Evolutionary conservation across 2,329 filamentous ascomycete genomes (phyloP).

Genomic region (Rhinocladiella similis): DNA sequence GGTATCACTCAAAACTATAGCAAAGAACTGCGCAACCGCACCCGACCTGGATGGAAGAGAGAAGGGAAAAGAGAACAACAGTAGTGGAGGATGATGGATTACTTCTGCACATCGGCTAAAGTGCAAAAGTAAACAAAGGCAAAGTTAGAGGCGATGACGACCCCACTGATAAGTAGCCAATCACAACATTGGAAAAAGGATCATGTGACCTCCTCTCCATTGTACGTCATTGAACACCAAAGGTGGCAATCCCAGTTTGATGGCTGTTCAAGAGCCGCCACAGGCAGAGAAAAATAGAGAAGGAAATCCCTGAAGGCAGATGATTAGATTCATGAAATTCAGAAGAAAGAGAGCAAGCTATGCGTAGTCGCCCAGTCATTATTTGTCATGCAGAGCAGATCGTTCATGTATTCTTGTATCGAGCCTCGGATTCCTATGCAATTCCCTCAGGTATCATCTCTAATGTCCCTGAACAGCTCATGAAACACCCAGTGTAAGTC

Average conservation of each 20-base stretch:
- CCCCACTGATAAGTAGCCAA: slow-evolving; percentile 1
- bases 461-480: not conserved
- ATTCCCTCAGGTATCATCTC: not conserved
- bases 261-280: not conserved
- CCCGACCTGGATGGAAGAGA: not conserved
- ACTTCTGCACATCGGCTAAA: not conserved
- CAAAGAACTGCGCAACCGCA: not conserved
- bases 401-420: not conserved
- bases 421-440: slow-evolving; percentile 2
- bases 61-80: slow-evolving; percentile 1
- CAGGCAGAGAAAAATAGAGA: too few relatives aligned
- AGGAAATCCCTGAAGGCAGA: not conserved
- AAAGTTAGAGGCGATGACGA: not conserved
- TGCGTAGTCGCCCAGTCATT: not conserved
- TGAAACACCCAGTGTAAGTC: slow-evolving; percentile 6
- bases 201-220: slow-evolving; percentile 3
- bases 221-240: not conserved
- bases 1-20: not conserved
- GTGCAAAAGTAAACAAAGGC: slow-evolving; percentile 1
- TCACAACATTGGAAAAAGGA: not conserved
- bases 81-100: not conserved
- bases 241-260: not conserved
- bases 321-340: not conserved
- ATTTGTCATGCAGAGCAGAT: not conserved
- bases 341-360: not conserved